A percentile compares a stretch with the other conserved stretches of the same genome.
phyloP scores from a whole-genome alignment of 225 moss, liverwort and hornwort genomes.

The Physcomitrium patens region DNA sequence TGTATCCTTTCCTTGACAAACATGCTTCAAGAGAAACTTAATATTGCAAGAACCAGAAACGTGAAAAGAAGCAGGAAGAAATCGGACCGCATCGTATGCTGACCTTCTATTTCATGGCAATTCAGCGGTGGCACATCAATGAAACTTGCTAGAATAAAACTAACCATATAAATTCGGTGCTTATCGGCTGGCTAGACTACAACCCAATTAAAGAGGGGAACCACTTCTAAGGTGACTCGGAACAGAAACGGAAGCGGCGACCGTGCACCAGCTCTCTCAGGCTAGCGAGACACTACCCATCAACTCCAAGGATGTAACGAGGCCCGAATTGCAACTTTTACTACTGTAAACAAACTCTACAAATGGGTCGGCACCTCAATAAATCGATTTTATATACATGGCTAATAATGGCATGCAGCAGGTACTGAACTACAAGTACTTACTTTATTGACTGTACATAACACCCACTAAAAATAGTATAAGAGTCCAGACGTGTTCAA shows the following conservation, averaged over 20 bases:
- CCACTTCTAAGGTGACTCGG: neutral
- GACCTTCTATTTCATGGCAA: slow-evolving; percentile 11
- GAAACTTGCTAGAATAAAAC: slow-evolving; percentile 18
- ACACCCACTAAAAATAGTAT: neutral
- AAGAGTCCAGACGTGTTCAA: slow-evolving; percentile 23
- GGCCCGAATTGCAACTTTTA: slow-evolving; percentile 28
- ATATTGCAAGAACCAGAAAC: no score
- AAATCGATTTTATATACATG: slow-evolving; percentile 14
- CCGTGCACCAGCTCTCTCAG: slow-evolving; percentile 21
- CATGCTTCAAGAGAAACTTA: no score
- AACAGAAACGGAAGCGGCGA: slow-evolving; percentile 17
- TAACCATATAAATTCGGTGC: neutral
- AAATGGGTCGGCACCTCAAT: slow-evolving; percentile 25
- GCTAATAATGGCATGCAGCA: slow-evolving; percentile 9
- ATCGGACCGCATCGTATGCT: neutral
- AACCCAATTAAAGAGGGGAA: neutral
- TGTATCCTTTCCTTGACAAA: no score
- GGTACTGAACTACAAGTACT: neutral
- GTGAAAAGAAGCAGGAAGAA: neutral
- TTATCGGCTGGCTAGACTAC: slow-evolving; percentile 3
- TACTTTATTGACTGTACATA: slow-evolving; percentile 45
- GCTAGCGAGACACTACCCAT: slow-evolving; percentile 36
- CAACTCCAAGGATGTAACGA: slow-evolving; percentile 26
- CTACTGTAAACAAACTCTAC: slow-evolving; percentile 30
- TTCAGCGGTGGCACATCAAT: slow-evolving; percentile 19